phyloP scores from a whole-genome alignment of 75 land plant genomes.

The Cunninghamia lanceolata region DNA sequence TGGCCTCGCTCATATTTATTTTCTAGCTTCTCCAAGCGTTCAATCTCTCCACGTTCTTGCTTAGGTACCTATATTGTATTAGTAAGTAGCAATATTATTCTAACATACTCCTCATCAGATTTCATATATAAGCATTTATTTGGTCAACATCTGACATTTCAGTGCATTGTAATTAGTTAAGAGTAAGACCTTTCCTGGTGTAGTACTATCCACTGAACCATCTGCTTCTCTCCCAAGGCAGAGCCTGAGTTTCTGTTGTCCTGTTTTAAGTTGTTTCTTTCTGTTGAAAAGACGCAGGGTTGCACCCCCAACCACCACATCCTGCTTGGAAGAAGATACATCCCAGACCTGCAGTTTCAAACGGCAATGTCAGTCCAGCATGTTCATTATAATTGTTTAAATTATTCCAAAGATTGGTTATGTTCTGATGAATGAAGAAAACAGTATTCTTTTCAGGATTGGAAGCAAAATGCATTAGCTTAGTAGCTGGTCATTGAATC shows the following conservation, averaged over 20 bases:
- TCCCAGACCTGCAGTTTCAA: slow-evolving; percentile 38
- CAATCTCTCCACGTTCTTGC: slow-evolving; percentile 88
- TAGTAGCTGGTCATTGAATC: background rate
- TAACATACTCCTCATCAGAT: background rate
- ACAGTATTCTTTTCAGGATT: background rate
- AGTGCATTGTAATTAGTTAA: background rate
- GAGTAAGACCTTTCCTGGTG: slow-evolving; percentile 85
- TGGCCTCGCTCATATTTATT: slow-evolving; percentile 94
- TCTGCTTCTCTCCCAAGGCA: slow-evolving; percentile 83
- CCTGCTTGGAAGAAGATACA: background rate
- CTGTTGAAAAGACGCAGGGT: slow-evolving; percentile 81
- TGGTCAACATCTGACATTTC: background rate
- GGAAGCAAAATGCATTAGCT: background rate
- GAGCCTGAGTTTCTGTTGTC: slow-evolving; percentile 91
- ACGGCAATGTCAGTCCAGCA: background rate
- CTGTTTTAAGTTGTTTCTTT: slow-evolving; percentile 86
- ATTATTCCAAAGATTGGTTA: background rate
- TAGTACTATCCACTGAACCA: slow-evolving; percentile 76
- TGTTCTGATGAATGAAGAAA: background rate
- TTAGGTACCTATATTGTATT: slow-evolving; percentile 65
- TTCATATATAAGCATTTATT: background rate
- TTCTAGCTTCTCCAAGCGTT: slow-evolving; percentile 77
- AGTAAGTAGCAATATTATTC: background rate
- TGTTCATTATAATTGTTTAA: background rate
- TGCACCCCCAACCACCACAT: slow-evolving; percentile 57